phyloP scores from a whole-genome alignment of 2,329 filamentous ascomycete species.

The Daldinia sp. region DNA sequence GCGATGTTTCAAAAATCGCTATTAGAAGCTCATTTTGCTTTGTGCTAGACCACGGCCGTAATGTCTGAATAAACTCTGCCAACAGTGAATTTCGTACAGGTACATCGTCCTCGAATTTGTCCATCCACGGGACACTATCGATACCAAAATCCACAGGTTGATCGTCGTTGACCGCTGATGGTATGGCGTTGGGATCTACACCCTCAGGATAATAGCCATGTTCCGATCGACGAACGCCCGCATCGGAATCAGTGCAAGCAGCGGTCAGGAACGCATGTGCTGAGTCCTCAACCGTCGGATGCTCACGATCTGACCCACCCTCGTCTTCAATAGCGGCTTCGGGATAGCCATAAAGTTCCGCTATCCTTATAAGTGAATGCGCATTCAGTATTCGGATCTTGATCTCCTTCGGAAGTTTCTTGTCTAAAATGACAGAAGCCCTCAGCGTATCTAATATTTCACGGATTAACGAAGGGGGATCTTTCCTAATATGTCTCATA shows the following conservation, averaged over 20 bases:
- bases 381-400: slow-evolving; percentile 82
- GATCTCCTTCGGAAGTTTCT: slow-evolving; percentile 72
- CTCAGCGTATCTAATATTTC: slow-evolving; percentile 79
- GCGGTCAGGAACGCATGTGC: slow-evolving; percentile 79
- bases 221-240: slow-evolving; percentile 78
- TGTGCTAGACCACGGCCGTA: slow-evolving; percentile 83
- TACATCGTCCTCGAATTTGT: slow-evolving; percentile 70
- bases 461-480: slow-evolving; percentile 76
- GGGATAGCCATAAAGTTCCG: slow-evolving; percentile 73
- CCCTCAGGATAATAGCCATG: slow-evolving; percentile 85
- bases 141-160: slow-evolving; percentile 68
- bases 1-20: slow-evolving; percentile 79
- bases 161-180: slow-evolving; percentile 53
- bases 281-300: slow-evolving; percentile 66
- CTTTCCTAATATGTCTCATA: slow-evolving; percentile 79
- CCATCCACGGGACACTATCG: slow-evolving; percentile 74
- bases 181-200: slow-evolving; percentile 60
- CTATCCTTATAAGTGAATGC: slow-evolving; percentile 74
- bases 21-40: slow-evolving; percentile 84
- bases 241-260: slow-evolving; percentile 75
- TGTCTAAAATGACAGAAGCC: slow-evolving; percentile 76
- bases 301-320: slow-evolving; percentile 52
- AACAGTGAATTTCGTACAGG: slow-evolving; percentile 82
- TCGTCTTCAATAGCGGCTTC: slow-evolving; percentile 50
- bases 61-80: slow-evolving; percentile 77